Conservation (phyloP, 768 basidiomycete genomes). For the Kwoniella heveanensis region DNA sequence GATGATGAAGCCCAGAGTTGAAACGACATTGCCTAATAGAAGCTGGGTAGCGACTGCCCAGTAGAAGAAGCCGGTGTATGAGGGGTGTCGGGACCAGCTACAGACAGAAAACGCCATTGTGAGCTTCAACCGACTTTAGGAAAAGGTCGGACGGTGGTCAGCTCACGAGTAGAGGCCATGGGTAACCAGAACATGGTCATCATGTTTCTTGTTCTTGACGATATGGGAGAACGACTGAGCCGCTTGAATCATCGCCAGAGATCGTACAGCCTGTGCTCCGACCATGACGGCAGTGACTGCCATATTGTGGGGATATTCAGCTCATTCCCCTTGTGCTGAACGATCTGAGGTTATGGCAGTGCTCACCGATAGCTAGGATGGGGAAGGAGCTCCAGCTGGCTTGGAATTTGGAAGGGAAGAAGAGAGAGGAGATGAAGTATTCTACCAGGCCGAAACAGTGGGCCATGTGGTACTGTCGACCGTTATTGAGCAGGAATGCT, state of each 20-base stretch:
- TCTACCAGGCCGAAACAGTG: slow-evolving; percentile 76
- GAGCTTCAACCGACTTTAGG: too few species aligned
- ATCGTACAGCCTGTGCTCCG: slow-evolving; percentile 75
- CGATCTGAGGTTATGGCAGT: too few species aligned
- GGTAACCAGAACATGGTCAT: slow-evolving; percentile 78
- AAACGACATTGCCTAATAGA: slow-evolving; percentile 80
- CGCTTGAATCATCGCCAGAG: slow-evolving; percentile 94
- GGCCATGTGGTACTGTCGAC: slow-evolving; percentile 78
- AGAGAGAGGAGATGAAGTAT: slow-evolving; percentile 71
- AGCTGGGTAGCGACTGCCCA: slow-evolving; percentile 96
- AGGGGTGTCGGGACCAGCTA: slow-evolving; percentile 89
- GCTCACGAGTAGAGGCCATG: slow-evolving; percentile 83
- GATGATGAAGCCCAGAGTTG: slow-evolving; percentile 66
- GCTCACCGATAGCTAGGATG: slow-evolving; percentile 12
- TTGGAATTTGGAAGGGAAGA: slow-evolving; percentile 64
- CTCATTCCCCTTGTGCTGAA: too few species aligned
- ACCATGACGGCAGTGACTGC: slow-evolving; percentile 70
- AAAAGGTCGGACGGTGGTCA: too few species aligned
- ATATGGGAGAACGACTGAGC: slow-evolving; percentile 89
- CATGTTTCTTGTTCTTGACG: slow-evolving; percentile 73
- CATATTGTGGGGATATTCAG: too few species aligned
- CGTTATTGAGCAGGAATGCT: slow-evolving; percentile 96
- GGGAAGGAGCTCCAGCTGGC: slow-evolving; percentile 17
- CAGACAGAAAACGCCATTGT: slow-evolving; percentile 1
- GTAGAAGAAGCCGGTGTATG: slow-evolving; percentile 95